phyloP scores from a whole-genome alignment of 139 green algal species.

The Zygnema cylindricum region DNA sequence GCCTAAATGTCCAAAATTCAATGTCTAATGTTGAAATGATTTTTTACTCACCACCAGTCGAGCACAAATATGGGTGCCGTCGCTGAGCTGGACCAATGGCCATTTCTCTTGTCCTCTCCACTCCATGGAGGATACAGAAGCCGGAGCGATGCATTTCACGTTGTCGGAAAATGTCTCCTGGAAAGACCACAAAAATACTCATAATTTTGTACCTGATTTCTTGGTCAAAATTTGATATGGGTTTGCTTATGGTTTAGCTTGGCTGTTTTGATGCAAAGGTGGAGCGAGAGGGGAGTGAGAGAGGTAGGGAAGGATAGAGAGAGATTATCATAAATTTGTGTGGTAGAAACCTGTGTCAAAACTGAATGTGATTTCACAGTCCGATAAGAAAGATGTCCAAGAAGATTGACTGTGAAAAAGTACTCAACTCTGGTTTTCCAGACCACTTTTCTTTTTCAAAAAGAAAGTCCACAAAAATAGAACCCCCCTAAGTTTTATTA shows the following conservation, averaged over 20 bases:
- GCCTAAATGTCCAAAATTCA: no score
- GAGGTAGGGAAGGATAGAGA: not conserved
- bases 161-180: not conserved
- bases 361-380: not conserved
- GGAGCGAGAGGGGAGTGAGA: not conserved
- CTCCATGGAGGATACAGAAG: not conserved
- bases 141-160: not conserved
- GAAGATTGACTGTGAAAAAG: no score
- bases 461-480: no score
- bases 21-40: no score
- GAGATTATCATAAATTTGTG: not conserved
- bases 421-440: no score
- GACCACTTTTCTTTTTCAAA: no score
- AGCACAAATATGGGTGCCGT: not conserved
- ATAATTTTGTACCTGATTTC: no score
- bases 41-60: not conserved
- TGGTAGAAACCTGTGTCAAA: constrained; percentile 2
- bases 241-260: no score
- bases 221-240: no score
- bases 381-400: not conserved
- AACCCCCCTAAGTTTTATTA: no score
- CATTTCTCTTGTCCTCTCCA: not conserved
- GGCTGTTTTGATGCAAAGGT: not conserved
- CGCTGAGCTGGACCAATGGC: not conserved
- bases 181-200: no score